Conservation (phyloP, 163 green algal species). For the Volvox carteri region DNA sequence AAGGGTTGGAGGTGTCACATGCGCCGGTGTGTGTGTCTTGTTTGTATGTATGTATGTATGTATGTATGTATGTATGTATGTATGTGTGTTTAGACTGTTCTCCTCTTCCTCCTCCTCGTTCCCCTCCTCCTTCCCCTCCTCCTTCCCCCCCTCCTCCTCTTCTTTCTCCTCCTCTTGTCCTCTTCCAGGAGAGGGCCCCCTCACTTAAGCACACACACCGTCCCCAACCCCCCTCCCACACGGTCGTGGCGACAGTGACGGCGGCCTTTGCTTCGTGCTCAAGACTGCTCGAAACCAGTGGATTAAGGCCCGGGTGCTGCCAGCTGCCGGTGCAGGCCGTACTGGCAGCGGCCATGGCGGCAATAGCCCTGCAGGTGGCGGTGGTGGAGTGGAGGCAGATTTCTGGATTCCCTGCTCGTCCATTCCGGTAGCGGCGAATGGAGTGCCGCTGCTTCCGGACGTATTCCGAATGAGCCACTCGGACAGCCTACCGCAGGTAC, state of each 20-base stretch:
- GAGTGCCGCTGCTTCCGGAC: constrained; percentile 38
- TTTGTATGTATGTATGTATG: no score
- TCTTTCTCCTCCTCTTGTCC: no score
- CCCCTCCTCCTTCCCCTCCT: not conserved
- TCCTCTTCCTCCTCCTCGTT: not conserved
- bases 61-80: no score
- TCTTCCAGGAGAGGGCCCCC: no score
- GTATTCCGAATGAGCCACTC: constrained; percentile 41
- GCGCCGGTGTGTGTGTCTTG: no score
- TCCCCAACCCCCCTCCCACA: no score
- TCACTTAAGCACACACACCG: no score
- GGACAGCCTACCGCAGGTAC: constrained; percentile 51
- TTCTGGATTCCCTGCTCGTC: constrained; percentile 28
- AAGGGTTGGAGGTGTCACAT: no score
- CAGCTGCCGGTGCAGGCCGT: not conserved
- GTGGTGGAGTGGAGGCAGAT: not conserved
- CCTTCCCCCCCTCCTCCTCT: not conserved
- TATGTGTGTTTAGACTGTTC: no score
- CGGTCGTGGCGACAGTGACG: no score
- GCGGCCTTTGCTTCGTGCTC: constrained; percentile 42
- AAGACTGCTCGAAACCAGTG: constrained; percentile 40
- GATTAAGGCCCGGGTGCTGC: constrained; percentile 23
- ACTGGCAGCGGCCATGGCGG: not conserved
- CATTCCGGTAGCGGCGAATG: constrained; percentile 9
- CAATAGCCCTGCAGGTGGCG: not conserved